Evolutionary conservation across 2,329 filamentous ascomycete genomes (phyloP), one percentile per base, ranked within the genome.

Genomic region (Phialophora expanda): DNA sequence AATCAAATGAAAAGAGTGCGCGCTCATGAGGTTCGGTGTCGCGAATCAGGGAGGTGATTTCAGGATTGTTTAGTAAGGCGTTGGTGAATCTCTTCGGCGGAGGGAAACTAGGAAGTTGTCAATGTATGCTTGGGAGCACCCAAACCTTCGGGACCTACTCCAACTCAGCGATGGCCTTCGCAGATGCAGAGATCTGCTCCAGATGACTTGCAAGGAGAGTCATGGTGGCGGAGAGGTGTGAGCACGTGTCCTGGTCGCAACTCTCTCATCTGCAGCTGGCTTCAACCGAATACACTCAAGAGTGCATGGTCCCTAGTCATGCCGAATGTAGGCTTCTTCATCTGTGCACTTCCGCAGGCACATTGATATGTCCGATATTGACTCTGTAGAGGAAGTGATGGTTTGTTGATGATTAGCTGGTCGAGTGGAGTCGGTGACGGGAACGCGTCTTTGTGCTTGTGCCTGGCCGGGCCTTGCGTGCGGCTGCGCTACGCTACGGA

Each of bases 21-120:
- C 93, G 90, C 78, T 99, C 95, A 80, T 98, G 94, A 24, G 90
- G 82, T 78, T 99, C 95, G 3, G 94, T 97, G 77, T 99, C 95
- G 67, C 95, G 91, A 74, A 99, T 97, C 56, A 99, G 83, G 12
- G 91, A 87, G 3, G 95, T 98, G 72, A 99, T 98, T 78, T 99
- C 95, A 78, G 93, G 89, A 71, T 89, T 89, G 64, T 90, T 89
- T 56, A 98, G 88, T 46, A 99, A 85, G 38, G 95, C 93, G 77
- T 96, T 97, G 72, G 93, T 95, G 80, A 98, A 99, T 75, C 95
- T 93, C 74, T 92, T 96, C n/a, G 94, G 92, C 1, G 87, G 87
- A 48, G 92, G 92, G 73, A 98, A 98, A 38, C 92, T 96, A 75
- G 54, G 54, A 46, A 28, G 28, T 34, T 57, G 26, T 66, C 51